Evolutionary conservation across 2,329 filamentous ascomycete genomes (phyloP).

Genomic region (Colletotrichum spaethianum): DNA sequence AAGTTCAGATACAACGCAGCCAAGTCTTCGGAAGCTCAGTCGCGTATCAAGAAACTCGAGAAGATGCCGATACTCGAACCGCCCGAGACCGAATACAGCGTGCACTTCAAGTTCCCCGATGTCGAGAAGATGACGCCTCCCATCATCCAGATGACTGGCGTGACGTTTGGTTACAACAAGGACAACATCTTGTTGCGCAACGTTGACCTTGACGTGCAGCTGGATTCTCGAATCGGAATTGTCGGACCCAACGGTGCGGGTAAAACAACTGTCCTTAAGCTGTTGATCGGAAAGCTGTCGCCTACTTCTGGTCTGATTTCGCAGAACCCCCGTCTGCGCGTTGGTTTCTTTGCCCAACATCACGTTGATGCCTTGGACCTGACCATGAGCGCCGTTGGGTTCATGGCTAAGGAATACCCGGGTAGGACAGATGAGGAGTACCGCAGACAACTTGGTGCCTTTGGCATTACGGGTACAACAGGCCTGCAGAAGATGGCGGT

Average conservation of each 20-base stretch:
- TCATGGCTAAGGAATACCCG: constrained; percentile 94
- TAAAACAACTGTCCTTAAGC: constrained; percentile 98
- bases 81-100: constrained; percentile 94
- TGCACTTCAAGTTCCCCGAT: constrained; percentile 97
- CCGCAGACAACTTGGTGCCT: constrained; percentile 92
- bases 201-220: constrained; percentile 95
- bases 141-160: constrained; percentile 96
- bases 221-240: constrained; percentile 98
- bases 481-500: constrained; percentile 96
- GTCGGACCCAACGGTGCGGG: constrained; percentile 99
- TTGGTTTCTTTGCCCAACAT: constrained; percentile 98
- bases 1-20: constrained; percentile 99
- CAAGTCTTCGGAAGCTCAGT: constrained; percentile 98
- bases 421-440: constrained; percentile 97
- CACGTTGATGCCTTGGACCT: constrained; percentile 97
- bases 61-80: constrained; percentile 93
- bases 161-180: constrained; percentile 88
- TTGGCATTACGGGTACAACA: constrained; percentile 92
- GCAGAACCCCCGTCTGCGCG: constrained; percentile 86
- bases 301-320: constrained; percentile 87
- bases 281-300: constrained; percentile 89
- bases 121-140: constrained; percentile 98
- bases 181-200: constrained; percentile 86
- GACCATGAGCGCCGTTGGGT: constrained; percentile 89
- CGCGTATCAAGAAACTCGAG: constrained; percentile 98